Base-by-base conservation (phyloP, 2,329 filamentous ascomycete species). In the Daldinia sp. region DNA sequence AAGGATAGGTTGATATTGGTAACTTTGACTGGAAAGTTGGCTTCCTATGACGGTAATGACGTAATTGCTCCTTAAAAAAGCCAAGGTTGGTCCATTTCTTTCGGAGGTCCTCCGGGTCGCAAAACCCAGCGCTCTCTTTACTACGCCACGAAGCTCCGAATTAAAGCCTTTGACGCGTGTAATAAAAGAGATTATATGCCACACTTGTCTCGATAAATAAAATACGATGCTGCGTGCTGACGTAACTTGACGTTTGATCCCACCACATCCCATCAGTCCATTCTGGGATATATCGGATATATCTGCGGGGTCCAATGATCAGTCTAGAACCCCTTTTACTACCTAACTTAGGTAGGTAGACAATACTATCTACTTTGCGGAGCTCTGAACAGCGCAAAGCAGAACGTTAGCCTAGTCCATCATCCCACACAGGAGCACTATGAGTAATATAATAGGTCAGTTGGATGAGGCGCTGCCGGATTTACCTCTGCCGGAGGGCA, bases 401-500 rank as follows among this genome's bases (percentile, higher is more conserved):
- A 27, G n/a, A 9, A 43, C n/a, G 25, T 43, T 43, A 43, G 4
- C 4, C 15, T 25, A n/a, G 23, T 19, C 1, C 37, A 23, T n/a
- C n/a, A n/a, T n/a, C n/a, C n/a, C n/a, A 23, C n/a, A 43, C 19
- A 37, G 11, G 11, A 15, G 2, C 25, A 48, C 4, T 11, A 48
- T 48, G 45, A 21, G 45, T 48, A 30, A 2, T 30, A 32, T 9
- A 11, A 13, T 25, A 58, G 23, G n/a, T 13, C 58, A 56, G 17
- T 37, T 47, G n/a, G 27, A 37, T 2, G 53, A 62, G 32, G 19
- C 49, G 1, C 37, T 73, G 6, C 64, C 69, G 1, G 59, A 64
- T 2, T 61, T 74, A 13, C 68, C 66, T 21, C 79, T 91, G 2
- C 85, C 87, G 1, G 32, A 76, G 15, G 83, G 82, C 23, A 78